These are phyloP conservation scores for Venturia carpophila DNA, from an alignment of 2,329 filamentous ascomycete genomes.

Conservation along the genomic window DNA sequence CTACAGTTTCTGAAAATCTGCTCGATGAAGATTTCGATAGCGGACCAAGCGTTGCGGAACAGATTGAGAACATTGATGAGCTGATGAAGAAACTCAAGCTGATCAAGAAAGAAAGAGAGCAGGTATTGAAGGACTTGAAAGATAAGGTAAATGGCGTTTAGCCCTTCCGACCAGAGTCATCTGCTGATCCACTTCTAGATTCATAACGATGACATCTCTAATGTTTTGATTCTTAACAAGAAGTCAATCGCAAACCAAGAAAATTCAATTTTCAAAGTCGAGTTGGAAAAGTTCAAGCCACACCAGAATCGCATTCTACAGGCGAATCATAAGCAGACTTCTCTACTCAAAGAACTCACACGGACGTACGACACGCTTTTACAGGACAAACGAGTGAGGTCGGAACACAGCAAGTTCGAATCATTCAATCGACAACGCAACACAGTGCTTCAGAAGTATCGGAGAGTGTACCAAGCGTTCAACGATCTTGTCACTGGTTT, in stretches of 20 bases:
- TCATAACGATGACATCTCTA: constrained; percentile 94
- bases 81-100: constrained; percentile 84
- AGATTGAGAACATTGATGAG: constrained; percentile 83
- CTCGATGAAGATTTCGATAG: constrained; percentile 90
- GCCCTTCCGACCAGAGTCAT: not conserved
- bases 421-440: constrained; percentile 73
- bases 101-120: constrained; percentile 82
- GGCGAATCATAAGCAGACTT: constrained; percentile 90
- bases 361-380: constrained; percentile 77
- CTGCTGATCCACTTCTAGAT: constrained; percentile 47
- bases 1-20: constrained; percentile 60
- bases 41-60: constrained; percentile 72
- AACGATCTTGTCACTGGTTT: constrained; percentile 81
- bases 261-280: constrained; percentile 82
- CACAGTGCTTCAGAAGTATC: constrained; percentile 76
- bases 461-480: constrained; percentile 86
- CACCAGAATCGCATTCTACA: constrained; percentile 87
- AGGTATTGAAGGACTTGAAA: constrained; percentile 93
- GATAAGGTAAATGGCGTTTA: constrained; percentile 63
- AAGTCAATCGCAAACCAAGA: constrained; percentile 92
- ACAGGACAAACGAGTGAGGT: constrained; percentile 86
- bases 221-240: constrained; percentile 95
- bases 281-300: constrained; percentile 93
- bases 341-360: constrained; percentile 90
- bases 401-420: constrained; percentile 95